These are phyloP conservation scores for Penicillium freii DNA, from an alignment of 2,329 filamentous ascomycete species.

Conservation along the genomic window DNA sequence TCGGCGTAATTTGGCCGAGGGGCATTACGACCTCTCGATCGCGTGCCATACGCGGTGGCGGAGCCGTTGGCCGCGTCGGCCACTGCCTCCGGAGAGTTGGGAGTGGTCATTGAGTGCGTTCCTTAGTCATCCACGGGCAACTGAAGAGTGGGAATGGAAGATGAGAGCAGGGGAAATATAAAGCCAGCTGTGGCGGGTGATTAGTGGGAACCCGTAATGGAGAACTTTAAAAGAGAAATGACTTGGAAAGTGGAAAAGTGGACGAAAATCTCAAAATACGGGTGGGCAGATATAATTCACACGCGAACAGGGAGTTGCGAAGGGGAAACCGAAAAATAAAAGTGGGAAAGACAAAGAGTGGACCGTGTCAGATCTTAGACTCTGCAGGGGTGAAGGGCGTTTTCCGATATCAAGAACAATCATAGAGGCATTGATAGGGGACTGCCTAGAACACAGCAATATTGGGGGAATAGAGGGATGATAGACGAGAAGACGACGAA, in stretches of 20 bases:
- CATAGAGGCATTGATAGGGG: slow-evolving; percentile 11
- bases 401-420: slow-evolving; percentile 19
- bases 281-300: slow-evolving; percentile 14
- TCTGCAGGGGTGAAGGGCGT: slow-evolving; percentile 24
- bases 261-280: slow-evolving; percentile 25
- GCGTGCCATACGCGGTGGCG: slow-evolving; percentile 78
- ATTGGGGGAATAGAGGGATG: not conserved
- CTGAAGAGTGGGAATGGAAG: slow-evolving; percentile 7
- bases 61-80: slow-evolving; percentile 41
- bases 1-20: slow-evolving; percentile 93
- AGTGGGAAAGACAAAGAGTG: slow-evolving; percentile 21
- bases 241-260: not conserved
- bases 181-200: slow-evolving; percentile 11
- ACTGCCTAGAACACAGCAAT: not conserved
- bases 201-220: slow-evolving; percentile 10
- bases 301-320: slow-evolving; percentile 12
- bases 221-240: not conserved
- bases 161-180: slow-evolving; percentile 22
- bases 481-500: not conserved
- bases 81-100: slow-evolving; percentile 42
- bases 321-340: slow-evolving; percentile 14
- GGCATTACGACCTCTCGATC: slow-evolving; percentile 83
- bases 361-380: slow-evolving; percentile 25
- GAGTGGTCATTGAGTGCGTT: slow-evolving; percentile 46
- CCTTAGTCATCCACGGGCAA: slow-evolving; percentile 36